Base-by-base conservation (phyloP, 805 yeast species). In the Saitoella complicata region DNA sequence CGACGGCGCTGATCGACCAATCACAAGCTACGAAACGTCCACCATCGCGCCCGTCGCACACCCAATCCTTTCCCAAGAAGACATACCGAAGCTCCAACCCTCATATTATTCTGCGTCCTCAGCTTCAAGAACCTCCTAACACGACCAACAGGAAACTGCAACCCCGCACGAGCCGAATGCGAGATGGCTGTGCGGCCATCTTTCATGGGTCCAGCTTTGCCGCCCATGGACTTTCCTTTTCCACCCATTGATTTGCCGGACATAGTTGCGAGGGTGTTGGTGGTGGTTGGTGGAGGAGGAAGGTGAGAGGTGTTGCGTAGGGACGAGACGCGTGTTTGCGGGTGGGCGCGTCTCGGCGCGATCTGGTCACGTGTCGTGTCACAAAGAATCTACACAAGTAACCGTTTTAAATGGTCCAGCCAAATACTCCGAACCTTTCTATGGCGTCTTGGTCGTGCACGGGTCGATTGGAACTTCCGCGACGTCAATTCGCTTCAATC, bases 71-170 rank as follows among this genome's bases (percentile, higher is more conserved):
- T 21, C 4, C 21, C 7, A 21, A 32, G 21, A 13, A 6, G 7
- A 50, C 55, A 50, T 62, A 72, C 66, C 66, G 80, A 66, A 63
- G 81, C 75, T 47, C 95, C 95, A 41, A 85, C 93, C 63, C 95
- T 68, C 52, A 75, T 73, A 58, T 72, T 75, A 66, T 83, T 84
- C 61, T 84, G 91, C 13, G 95, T 94, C 52, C 80, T 83, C 64
- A 73, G 79, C 71, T 87, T 88, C 65, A 91, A 72, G 63, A 86
- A 88, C 70, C 98, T 78, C 75, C 91, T 88, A 56, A 91, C 86
- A 79, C 99, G 85, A 49, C 99, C 99, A 36, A 93, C 97, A 42
- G 99, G 99, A 69, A 91, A 91, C 81, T 54, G 58, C 62, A 86
- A 69, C 30, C 95, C 95, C 31, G 95, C 95, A 64, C 93, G 78